Evolutionary conservation across 192 early-diverging fungal genomes (phyloP).

Genomic region (Umbelopsis sp.): DNA sequence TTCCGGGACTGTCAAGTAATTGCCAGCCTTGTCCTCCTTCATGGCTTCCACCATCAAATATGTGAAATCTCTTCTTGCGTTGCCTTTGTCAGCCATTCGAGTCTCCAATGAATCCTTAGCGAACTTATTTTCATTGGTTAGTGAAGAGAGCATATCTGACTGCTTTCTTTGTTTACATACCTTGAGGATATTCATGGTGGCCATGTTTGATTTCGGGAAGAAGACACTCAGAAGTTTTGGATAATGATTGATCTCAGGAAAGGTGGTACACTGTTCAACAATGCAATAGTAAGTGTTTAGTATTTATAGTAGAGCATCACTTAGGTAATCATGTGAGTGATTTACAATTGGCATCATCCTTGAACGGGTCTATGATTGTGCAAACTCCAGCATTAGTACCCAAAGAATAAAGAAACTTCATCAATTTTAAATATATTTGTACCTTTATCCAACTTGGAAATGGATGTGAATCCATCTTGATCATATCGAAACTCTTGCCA

Average conservation of each 20-base stretch:
- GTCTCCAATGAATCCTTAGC: not conserved
- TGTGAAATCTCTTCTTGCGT: not conserved
- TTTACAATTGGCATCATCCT: not conserved
- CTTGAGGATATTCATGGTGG: not conserved
- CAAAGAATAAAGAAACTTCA: not conserved
- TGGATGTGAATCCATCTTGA: not conserved
- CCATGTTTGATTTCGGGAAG: not conserved
- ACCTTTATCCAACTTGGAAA: slow-evolving; percentile 10
- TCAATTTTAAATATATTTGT: not conserved
- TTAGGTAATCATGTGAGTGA: not conserved
- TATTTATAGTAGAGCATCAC: not conserved
- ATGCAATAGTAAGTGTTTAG: not conserved
- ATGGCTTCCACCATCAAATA: not conserved
- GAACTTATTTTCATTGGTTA: not conserved
- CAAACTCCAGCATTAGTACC: not conserved
- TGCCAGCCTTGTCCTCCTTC: not conserved
- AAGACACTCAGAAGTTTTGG: not conserved
- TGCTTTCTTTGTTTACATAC: not conserved
- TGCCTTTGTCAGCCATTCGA: not conserved
- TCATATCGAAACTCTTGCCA: slow-evolving; percentile 13
- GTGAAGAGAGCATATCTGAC: not conserved
- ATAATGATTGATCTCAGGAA: not conserved
- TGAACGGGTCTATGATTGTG: not conserved
- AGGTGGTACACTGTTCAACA: not conserved
- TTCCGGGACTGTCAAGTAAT: slow-evolving; percentile 4